These are phyloP conservation scores for Pseudocercospora fuligena DNA, from an alignment of 2,329 filamentous ascomycete genomes.

Conservation along the genomic window DNA sequence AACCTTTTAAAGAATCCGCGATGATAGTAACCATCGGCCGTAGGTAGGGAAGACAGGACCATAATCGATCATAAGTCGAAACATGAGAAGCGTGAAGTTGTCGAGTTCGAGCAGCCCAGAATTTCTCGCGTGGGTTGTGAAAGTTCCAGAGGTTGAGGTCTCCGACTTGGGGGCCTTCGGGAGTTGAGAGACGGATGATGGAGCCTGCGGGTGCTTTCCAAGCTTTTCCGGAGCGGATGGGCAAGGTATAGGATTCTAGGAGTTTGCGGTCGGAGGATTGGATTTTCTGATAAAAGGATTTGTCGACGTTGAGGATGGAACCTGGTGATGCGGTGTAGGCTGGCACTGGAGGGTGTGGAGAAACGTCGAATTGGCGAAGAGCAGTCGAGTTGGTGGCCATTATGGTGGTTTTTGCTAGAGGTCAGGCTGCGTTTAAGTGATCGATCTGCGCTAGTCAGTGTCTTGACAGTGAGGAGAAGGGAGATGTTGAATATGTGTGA, in stretches of 20 bases:
- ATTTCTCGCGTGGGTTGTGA: slow-evolving; percentile 75
- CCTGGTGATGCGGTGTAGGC: slow-evolving; percentile 39
- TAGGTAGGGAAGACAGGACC: slow-evolving; percentile 78
- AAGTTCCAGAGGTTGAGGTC: slow-evolving; percentile 83
- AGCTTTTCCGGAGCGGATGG: slow-evolving; percentile 73
- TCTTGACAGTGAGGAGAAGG: neutral
- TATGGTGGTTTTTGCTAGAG: neutral
- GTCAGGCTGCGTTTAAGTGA: slow-evolving; percentile 9
- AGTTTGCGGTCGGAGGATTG: slow-evolving; percentile 31
- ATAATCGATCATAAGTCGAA: slow-evolving; percentile 71
- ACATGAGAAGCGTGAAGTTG: slow-evolving; percentile 81
- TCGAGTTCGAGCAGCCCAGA: slow-evolving; percentile 80
- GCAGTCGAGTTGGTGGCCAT: slow-evolving; percentile 9
- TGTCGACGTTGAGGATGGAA: slow-evolving; percentile 38
- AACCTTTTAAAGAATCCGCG: slow-evolving; percentile 62
- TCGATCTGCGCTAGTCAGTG: neutral
- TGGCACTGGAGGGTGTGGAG: slow-evolving; percentile 34
- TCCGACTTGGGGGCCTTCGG: slow-evolving; percentile 73
- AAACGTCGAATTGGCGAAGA: slow-evolving; percentile 12
- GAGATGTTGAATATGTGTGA: neutral
- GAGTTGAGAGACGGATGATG: slow-evolving; percentile 73
- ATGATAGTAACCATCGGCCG: slow-evolving; percentile 73
- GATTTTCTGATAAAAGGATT: slow-evolving; percentile 36
- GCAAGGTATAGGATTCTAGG: slow-evolving; percentile 55
- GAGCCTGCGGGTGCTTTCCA: slow-evolving; percentile 72